Evolutionary conservation across 1,284 basidiomycete species (phyloP).

Genomic region (Malassezia slooffiae): DNA sequence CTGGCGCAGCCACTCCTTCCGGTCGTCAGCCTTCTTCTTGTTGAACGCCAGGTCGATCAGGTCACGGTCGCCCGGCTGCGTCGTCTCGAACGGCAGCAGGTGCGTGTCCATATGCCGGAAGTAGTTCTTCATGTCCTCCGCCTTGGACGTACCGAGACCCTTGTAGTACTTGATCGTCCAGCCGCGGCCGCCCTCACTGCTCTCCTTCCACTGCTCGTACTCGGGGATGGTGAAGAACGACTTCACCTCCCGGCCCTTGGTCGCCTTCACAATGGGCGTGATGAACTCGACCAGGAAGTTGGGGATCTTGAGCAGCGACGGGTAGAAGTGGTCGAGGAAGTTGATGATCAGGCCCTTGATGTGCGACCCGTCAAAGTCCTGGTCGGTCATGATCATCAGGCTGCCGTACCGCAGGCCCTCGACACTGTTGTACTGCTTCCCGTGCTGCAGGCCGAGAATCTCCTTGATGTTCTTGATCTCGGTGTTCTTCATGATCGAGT

Average conservation of each 20-base stretch:
- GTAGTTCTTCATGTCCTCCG: conserved; percentile 81
- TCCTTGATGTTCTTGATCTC: conserved; percentile 97
- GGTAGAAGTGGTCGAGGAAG: conserved; percentile 93
- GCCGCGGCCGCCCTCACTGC: conserved; percentile 65
- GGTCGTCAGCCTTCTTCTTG: conserved; percentile 98
- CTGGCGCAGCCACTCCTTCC: conserved; percentile 94
- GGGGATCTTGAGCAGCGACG: conserved; percentile 79
- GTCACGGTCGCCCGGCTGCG: conserved; percentile 69
- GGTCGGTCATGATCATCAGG: conserved; percentile 99
- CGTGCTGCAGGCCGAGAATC: conserved; percentile 90
- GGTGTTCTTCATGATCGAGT: conserved; percentile 94
- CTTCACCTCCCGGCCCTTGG: conserved; percentile 66
- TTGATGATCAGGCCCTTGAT: conserved; percentile 99
- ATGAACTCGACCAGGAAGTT: conserved; percentile 96
- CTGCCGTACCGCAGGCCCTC: conserved; percentile 78
- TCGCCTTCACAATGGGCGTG: conserved; percentile 82
- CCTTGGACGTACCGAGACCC: conserved; percentile 90
- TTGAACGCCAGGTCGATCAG: conserved; percentile 97
- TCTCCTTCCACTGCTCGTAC: conserved; percentile 82
- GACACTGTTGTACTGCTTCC: conserved; percentile 68
- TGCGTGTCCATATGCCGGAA: conserved; percentile 86
- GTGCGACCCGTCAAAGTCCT: conserved; percentile 99
- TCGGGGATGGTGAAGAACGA: conserved; percentile 98
- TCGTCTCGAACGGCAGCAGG: conserved; percentile 78
- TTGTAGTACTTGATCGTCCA: conserved; percentile 68